These are phyloP conservation scores for Xylaria intraflava DNA, from an alignment of 495 filamentous ascomycete genomes.

Conservation along the genomic window DNA sequence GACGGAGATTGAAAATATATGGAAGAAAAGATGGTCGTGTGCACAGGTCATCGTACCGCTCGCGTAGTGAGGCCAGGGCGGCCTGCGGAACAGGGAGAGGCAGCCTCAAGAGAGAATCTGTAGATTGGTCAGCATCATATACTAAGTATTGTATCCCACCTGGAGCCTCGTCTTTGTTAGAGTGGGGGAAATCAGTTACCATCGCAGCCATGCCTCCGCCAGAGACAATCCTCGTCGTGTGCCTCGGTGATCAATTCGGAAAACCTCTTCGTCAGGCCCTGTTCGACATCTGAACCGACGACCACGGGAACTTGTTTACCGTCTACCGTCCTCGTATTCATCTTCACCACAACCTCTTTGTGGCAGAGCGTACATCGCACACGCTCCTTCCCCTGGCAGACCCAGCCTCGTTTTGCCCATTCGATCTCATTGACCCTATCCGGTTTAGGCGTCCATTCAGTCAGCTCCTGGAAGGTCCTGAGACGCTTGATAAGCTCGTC, in stretches of 20 bases:
- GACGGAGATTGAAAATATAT: conserved; percentile 45
- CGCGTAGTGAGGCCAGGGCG: conserved; percentile 50
- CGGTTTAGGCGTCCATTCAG: conserved; percentile 81
- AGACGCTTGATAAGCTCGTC: conserved; percentile 74
- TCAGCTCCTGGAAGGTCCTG: conserved; percentile 81
- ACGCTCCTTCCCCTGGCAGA: conserved; percentile 71
- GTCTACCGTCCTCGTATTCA: conserved; percentile 63
- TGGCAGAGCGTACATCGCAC: conserved; percentile 80
- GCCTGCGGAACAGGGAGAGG: conserved; percentile 51
- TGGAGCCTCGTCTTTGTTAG: background rate
- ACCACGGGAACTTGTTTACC: conserved; percentile 52
- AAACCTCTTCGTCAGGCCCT: conserved; percentile 74
- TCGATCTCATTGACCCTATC: conserved; percentile 77
- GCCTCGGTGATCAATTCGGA: conserved; percentile 60
- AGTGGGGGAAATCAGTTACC: conserved; percentile 40
- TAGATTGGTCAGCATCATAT: conserved; percentile 22
- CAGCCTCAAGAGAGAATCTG: conserved; percentile 40
- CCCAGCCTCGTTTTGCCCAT: conserved; percentile 94
- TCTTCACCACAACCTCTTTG: conserved; percentile 70
- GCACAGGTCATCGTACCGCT: conserved; percentile 54
- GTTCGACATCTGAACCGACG: conserved; percentile 47
- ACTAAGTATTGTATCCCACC: background rate
- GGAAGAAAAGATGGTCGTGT: conserved; percentile 42
- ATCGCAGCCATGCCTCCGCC: conserved; percentile 79
- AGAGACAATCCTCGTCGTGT: conserved; percentile 79